A percentile compares a stretch with the other conserved stretches of the same genome.
Conservation (phyloP, 108 stramenopile genomes). For the Schizochytrium sp. region DNA sequence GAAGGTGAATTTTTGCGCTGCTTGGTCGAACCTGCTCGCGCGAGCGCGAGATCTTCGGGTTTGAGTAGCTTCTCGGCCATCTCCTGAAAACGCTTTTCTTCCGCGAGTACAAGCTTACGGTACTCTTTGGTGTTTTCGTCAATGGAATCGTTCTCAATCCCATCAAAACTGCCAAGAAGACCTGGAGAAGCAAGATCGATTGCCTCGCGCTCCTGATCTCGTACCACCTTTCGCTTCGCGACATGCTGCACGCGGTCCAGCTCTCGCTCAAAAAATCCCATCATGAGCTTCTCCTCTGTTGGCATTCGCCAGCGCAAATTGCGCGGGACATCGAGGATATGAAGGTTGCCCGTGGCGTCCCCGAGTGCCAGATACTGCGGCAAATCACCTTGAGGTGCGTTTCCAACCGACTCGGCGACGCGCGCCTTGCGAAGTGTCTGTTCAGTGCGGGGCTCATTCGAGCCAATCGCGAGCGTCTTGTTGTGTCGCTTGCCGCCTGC, state of each 20-base stretch:
- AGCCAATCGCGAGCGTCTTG: not conserved
- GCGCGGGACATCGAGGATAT: slow-evolving; percentile 51
- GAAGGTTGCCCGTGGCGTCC: slow-evolving; percentile 51
- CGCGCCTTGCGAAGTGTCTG: not conserved
- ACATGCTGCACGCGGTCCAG: slow-evolving; percentile 25
- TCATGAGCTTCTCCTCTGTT: slow-evolving; percentile 43
- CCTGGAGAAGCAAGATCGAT: not conserved
- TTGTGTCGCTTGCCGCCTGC: not conserved
- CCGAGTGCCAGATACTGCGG: slow-evolving; percentile 52
- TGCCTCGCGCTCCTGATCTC: not conserved
- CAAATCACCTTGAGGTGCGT: slow-evolving; percentile 16
- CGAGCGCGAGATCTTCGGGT: not conserved
- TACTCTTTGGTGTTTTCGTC: not conserved
- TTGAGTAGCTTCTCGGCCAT: not conserved
- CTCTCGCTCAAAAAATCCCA: slow-evolving; percentile 44
- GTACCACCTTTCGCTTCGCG: not conserved
- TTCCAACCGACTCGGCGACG: not conserved
- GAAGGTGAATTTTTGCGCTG: not conserved
- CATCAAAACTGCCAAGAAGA: not conserved
- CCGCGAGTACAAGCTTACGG: not conserved
- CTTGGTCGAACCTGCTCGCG: not conserved
- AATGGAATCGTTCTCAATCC: not conserved
- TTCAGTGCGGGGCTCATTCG: not conserved
- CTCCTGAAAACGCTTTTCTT: not conserved
- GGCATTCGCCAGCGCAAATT: slow-evolving; percentile 39